Base-by-base conservation (phyloP, 768 basidiomycete species). In the Termitomyces sp. region DNA sequence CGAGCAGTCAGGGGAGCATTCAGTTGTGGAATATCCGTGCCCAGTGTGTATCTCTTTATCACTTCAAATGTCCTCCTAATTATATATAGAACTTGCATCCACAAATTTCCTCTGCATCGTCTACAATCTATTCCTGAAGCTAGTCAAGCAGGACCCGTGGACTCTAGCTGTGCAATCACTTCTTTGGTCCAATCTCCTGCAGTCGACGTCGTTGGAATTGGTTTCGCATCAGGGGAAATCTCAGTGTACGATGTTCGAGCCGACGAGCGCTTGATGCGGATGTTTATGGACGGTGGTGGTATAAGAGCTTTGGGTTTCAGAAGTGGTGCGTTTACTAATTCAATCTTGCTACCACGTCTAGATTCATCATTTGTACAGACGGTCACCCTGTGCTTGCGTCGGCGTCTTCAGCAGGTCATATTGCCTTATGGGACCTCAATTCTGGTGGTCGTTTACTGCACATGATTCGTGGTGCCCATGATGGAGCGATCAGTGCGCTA, bases 21-120 rank as follows among this genome's bases (percentile, higher is more conserved):
- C 91, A 97, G 59, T 72, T 99, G n/a, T 98, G 94, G 94, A 99
- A 98, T 70, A 85, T 93, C 60, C 81, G 86, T 8, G 87, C 94
- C 11, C 82, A 82, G 92, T 92, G 56, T 62, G 86, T 64, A 5
- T 58, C 53, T 52, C 42, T 25, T 23, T 25, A 14, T 32, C 19
- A 48, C 48, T 25, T 19, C 35, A 23, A 17, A 42, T 38, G 10
- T 16, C 45, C 3, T 23, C 46, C 27, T 40, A 35, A 41, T 17
- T 37, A 41, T n/a, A 10, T 11, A 17, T 63, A 97, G 94, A 66
- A 82, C 85, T 1, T 86, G 89, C 66, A 90, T 99, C 59, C 87
- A 97, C 71, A 85, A 84, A 49, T 94, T 95, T 69, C 66, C 82
- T 1, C 65, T 80, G 11, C 69, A 82, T 25, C 72, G 76, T 44